Conservation (phyloP, 176 grass and related monocot genomes). For the Oryza nivara region DNA sequence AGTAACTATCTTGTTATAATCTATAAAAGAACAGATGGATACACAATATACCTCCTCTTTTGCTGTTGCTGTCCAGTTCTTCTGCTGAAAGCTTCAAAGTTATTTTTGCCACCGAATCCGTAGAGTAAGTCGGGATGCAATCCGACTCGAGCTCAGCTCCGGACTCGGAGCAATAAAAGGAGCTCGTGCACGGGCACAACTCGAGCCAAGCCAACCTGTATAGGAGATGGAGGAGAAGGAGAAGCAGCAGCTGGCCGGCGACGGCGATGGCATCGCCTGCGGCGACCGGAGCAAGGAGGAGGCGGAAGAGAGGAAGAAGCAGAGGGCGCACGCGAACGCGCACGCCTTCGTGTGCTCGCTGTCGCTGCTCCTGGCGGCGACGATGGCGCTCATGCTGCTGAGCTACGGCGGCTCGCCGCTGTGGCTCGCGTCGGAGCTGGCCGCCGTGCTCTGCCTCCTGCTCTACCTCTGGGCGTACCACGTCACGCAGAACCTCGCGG, state of each 20-base stretch:
- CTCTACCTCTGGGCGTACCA: conserved; percentile 14
- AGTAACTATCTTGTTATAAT: conserved; percentile 27
- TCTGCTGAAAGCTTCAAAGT: not conserved
- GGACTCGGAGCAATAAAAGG: not conserved
- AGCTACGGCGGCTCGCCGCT: not conserved
- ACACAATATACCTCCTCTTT: conserved; percentile 5
- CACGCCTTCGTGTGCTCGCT: not conserved
- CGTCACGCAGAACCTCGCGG: not conserved
- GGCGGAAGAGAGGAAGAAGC: not conserved
- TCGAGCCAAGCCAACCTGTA: not conserved
- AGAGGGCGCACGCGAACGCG: not conserved
- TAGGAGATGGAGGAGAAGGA: not conserved
- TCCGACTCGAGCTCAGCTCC: not conserved
- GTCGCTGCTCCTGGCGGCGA: conserved; percentile 1
- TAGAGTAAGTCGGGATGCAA: not conserved
- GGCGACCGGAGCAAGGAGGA: not conserved
- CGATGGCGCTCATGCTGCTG: not conserved
- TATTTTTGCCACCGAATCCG: not conserved
- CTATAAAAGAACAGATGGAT: conserved; percentile 42
- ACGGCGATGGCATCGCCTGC: not conserved
- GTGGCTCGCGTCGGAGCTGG: conserved; percentile 6
- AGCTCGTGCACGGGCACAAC: not conserved
- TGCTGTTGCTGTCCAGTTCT: not conserved
- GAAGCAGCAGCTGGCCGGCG: not conserved
- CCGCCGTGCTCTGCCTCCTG: not conserved